Evolutionary conservation across 208 protist genomes (phyloP), one percentile per base, ranked within the genome.

Genomic region (Trypanosoma grayi): DNA sequence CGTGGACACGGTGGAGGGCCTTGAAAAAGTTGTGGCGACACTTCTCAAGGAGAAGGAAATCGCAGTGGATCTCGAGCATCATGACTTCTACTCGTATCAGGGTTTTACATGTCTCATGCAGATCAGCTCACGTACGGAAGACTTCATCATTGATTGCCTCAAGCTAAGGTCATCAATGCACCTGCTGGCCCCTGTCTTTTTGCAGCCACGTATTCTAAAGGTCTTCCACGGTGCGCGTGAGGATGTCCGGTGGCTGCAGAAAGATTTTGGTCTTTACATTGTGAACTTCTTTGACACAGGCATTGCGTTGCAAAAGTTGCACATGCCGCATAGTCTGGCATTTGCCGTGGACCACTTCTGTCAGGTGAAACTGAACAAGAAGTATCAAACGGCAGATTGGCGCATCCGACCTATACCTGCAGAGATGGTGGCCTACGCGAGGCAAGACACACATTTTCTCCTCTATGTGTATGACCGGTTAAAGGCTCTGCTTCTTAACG

Each of bases 201-300:
- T 96, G 45, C 79, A 98, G 57, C 89, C 96, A 1, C 33, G 31
- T 5, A 96, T 98, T 37, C 60, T 98, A n/a, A 99, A 98, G 66
- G 96, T 99, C 2, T 53, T 99, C n/a, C 98, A 99, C 72, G 98
- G 98, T 30, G 89, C 92, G 27, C 84, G 97, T 22, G 89, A 90
- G 50, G 98, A 99, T 75, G 79, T 99, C 20, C 69, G 97, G 7
- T 99, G 98, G 98, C 79, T 99, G 9, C 97, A 99, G 78, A 87
- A 98, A 25, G 98, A 99, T 74, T 99, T 99, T 77, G 91, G 93
- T 6, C 64, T 99, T 10, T 99, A 99, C 71, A 39, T 99, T 47
- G 92, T 99, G 30, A 99, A 99, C 73, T 87, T 99, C 65, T 99
- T 99, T 66, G 98, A 99, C 79, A 99, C 98, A 0, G 95, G 97